A percentile compares a stretch with the other conserved stretches of the same genome.
Evolutionary conservation across 2,329 filamentous ascomycete genomes (phyloP).

Genomic region (Pseudogymnoascus sp.): DNA sequence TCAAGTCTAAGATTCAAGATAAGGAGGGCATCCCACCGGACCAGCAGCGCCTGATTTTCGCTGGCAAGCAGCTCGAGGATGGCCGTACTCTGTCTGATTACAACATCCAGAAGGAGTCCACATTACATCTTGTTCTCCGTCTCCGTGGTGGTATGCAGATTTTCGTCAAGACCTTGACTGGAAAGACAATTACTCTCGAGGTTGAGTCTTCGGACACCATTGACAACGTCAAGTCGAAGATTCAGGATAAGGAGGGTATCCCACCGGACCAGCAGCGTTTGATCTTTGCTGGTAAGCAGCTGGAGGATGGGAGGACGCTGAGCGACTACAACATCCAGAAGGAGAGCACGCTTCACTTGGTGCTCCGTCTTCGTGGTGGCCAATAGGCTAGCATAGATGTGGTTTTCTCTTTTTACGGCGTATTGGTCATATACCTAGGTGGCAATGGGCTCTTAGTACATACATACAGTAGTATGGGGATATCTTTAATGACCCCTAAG

Average conservation of each 20-base stretch:
- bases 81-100: slow-evolving; percentile 72
- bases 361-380: slow-evolving; percentile 64
- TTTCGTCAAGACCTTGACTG: slow-evolving; percentile 64
- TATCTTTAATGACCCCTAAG: background rate
- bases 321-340: slow-evolving; percentile 84
- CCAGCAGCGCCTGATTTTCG: slow-evolving; percentile 64
- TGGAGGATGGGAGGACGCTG: slow-evolving; percentile 69
- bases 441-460: slow-evolving; percentile 5
- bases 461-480: background rate
- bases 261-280: slow-evolving; percentile 36
- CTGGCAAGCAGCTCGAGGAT: slow-evolving; percentile 66
- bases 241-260: slow-evolving; percentile 66
- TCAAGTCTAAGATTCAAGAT: slow-evolving; percentile 66
- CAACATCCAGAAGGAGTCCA: slow-evolving; percentile 78
- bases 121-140: slow-evolving; percentile 62
- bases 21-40: slow-evolving; percentile 66
- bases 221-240: slow-evolving; percentile 66
- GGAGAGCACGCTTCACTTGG: slow-evolving; percentile 64
- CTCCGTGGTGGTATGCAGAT: slow-evolving; percentile 70
- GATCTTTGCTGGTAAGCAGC: slow-evolving; percentile 59
- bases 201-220: slow-evolving; percentile 63
- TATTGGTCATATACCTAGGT: slow-evolving; percentile 6
- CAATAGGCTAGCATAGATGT: background rate
- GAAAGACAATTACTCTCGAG: slow-evolving; percentile 63
- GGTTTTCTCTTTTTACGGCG: background rate